These are phyloP conservation scores for Jaenimonas drosophilae DNA, from an alignment of 208 protist species.

Conservation along the genomic window DNA sequence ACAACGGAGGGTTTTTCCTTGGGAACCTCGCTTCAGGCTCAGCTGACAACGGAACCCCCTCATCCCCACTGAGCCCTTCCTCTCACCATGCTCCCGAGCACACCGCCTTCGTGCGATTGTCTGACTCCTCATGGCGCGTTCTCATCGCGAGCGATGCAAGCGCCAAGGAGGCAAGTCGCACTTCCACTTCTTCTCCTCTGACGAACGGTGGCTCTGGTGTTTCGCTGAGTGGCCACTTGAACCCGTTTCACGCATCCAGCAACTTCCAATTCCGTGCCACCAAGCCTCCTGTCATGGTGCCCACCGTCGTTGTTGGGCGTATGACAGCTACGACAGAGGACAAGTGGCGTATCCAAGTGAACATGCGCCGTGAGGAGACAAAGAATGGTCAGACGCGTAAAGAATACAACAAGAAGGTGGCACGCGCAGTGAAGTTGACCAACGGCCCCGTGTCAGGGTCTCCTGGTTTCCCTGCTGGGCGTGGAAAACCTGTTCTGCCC, in stretches of 20 bases:
- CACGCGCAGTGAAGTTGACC: conserved; percentile 59
- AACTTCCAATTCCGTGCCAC: no score
- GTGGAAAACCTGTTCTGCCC: no score
- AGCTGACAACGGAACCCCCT: background rate
- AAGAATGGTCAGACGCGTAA: conserved; percentile 52
- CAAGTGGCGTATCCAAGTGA: conserved; percentile 75
- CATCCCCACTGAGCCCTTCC: no score
- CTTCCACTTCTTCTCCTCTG: no score
- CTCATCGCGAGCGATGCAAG: conserved; percentile 41
- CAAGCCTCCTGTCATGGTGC: no score
- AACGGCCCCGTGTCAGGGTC: conserved; percentile 43
- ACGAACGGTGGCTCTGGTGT: no score
- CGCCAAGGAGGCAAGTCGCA: conserved; percentile 35
- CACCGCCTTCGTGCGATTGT: conserved; percentile 28
- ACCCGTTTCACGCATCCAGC: no score
- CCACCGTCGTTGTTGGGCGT: conserved; percentile 48
- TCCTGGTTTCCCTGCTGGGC: conserved; percentile 64
- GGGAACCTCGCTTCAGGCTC: background rate
- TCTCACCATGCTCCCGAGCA: conserved; percentile 13
- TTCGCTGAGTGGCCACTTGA: no score
- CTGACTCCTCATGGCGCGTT: conserved; percentile 61
- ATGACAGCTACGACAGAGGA: conserved; percentile 77
- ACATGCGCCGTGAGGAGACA: conserved; percentile 78
- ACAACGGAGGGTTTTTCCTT: background rate
- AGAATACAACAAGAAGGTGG: conserved; percentile 89